Evolutionary conservation across 1,284 basidiomycete genomes (phyloP).

Genomic region (Cutaneotrichosporon sp.): DNA sequence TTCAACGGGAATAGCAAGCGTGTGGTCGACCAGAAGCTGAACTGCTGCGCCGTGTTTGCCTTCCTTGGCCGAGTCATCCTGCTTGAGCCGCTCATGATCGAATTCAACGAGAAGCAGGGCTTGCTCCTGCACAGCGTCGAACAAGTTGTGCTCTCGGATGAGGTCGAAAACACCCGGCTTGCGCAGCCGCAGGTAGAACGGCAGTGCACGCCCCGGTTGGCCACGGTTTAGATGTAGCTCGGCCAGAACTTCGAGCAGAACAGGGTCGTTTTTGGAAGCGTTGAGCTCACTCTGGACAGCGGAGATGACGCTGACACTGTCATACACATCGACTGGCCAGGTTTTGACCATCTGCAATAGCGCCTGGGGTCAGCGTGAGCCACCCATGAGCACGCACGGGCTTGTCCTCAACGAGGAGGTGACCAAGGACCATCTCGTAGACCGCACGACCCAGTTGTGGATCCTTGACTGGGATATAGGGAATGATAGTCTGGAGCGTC

Average conservation of each 20-base stretch:
- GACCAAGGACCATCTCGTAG: conserved; percentile 91
- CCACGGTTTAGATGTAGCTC: conserved; percentile 85
- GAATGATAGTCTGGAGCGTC: conserved; percentile 67
- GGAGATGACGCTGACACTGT: conserved; percentile 76
- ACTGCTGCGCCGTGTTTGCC: conserved; percentile 63
- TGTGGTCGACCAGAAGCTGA: conserved; percentile 83
- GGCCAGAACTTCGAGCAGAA: conserved; percentile 86
- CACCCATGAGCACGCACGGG: conserved; percentile 53
- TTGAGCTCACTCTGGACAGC: conserved; percentile 80
- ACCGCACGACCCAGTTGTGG: conserved; percentile 77
- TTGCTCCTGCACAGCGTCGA: conserved; percentile 91
- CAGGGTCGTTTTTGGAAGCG: conserved; percentile 55
- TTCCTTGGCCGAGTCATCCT: conserved; percentile 20
- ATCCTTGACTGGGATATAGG: conserved; percentile 74
- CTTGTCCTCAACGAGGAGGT: conserved; percentile 75
- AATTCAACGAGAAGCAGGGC: conserved; percentile 88
- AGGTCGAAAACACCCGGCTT: conserved; percentile 89
- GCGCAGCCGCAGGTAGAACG: conserved; percentile 79
- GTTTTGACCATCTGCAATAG: conserved; percentile 71
- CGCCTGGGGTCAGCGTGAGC: conserved; percentile 51
- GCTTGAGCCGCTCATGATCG: conserved; percentile 74
- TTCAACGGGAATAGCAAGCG: conserved; percentile 87
- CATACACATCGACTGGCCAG: conserved; percentile 91
- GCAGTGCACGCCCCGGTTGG: conserved; percentile 89
- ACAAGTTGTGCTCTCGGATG: conserved; percentile 89